Evolutionary conservation across 1,139 yeast species (phyloP).

Genomic region (Pichia sp.): DNA sequence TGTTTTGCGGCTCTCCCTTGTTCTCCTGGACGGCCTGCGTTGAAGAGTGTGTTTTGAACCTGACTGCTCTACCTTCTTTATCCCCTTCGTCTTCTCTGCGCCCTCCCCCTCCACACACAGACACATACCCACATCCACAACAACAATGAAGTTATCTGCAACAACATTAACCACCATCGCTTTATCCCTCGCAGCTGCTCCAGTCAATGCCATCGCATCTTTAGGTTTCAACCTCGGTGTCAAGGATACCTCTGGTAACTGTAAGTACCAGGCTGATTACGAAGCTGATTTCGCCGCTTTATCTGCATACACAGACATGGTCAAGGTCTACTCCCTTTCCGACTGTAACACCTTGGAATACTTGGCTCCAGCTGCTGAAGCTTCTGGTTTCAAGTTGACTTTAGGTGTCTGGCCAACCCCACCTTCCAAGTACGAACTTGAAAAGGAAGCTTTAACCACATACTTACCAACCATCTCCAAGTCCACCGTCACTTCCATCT

Average conservation of each 20-base stretch:
- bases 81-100: conserved; percentile 21
- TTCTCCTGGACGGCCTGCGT: too few species aligned
- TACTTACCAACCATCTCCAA: conserved; percentile 71
- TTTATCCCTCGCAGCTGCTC: conserved; percentile 30
- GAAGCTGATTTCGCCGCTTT: conserved; percentile 58
- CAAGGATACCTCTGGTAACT: conserved; percentile 61
- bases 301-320: conserved; percentile 53
- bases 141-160: conserved; percentile 27
- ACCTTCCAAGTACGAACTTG: conserved; percentile 66
- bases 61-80: conserved; percentile 16
- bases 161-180: conserved; percentile 31
- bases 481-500: conserved; percentile 65
- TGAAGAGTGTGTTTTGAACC: too few species aligned
- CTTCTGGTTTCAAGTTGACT: conserved; percentile 65
- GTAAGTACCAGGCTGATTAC: conserved; percentile 72
- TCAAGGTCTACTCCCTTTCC: conserved; percentile 83
- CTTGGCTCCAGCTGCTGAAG: conserved; percentile 84
- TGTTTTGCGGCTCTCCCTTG: too few species aligned
- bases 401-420: conserved; percentile 93
- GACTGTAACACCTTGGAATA: conserved; percentile 83
- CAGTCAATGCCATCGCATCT: conserved; percentile 18
- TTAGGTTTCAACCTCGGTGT: conserved; percentile 75
- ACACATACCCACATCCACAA: not conserved
- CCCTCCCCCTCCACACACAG: conserved; percentile 13
- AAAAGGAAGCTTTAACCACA: conserved; percentile 62